Percentiles rank a stretch among this genome's conserved stretches.
Evolutionary conservation across 345 rosid genomes (phyloP).

Genomic region (Mangifera indica): DNA sequence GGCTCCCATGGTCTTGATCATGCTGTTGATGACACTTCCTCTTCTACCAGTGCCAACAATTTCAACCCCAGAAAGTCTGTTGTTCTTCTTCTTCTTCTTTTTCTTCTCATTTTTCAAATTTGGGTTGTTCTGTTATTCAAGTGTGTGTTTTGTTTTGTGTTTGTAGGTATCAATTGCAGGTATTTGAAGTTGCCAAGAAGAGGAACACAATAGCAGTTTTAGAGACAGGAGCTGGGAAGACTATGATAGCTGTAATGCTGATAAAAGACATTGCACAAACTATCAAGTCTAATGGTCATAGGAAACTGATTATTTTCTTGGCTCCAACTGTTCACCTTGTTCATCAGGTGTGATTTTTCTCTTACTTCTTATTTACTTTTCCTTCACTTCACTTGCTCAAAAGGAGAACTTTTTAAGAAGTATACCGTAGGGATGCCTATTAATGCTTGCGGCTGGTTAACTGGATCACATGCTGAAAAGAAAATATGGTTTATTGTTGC

Average conservation of each 20-base stretch:
- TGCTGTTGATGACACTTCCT: conserved; percentile 6
- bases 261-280: conserved; percentile 45
- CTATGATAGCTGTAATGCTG: conserved; percentile 61
- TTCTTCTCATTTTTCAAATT: conserved; percentile 6
- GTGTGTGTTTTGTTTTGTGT: conserved; percentile 2
- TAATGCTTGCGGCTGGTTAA: conserved; percentile 5
- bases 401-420: not conserved
- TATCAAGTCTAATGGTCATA: conserved; percentile 31
- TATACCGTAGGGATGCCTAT: not conserved
- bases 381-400: not conserved
- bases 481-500: conserved; percentile 23
- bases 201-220: conserved; percentile 79
- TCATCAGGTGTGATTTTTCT: conserved; percentile 52
- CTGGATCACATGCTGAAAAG: conserved; percentile 5
- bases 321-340: conserved; percentile 82
- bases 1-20: conserved; percentile 6
- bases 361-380: not conserved
- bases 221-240: conserved; percentile 69
- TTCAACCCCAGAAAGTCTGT: conserved; percentile 44
- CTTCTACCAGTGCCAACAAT: not conserved
- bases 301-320: conserved; percentile 64
- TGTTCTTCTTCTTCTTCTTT: not conserved
- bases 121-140: not conserved
- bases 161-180: conserved; percentile 55
- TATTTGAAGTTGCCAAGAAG: conserved; percentile 63